Base-by-base conservation (phyloP, 202 grass and related monocot species). In the Miscanthus sacchariflorus region DNA sequence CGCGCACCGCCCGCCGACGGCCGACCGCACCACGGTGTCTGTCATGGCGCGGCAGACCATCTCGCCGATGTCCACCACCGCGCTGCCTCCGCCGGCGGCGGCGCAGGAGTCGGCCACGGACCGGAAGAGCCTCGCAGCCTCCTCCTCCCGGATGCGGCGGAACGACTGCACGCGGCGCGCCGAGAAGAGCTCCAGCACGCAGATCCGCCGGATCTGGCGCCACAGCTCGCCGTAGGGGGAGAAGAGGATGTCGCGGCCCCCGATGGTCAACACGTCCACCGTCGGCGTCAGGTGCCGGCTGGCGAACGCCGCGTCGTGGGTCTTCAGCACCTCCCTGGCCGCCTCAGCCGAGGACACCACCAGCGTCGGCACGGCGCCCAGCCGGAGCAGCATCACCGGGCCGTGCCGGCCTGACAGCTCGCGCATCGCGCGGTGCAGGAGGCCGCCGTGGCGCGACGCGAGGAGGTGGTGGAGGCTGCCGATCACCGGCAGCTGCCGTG, bases 211-310 rank as follows among this genome's bases (percentile, higher is more conserved):
- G 19, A 81, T 68, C 42, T 71, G 85, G 19, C 77, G n/a, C n/a
- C n/a, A n/a, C n/a, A n/a, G n/a, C n/a, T n/a, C n/a, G n/a, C n/a
- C n/a, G n/a, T n/a, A n/a, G n/a, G n/a, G 74, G 90, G 12, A 86
- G 70, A 89, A 89, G 68, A 87, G 59, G 59, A 92, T 46, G 82
- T 86, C 82, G 25, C 13, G 74, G 12, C 86, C 75, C 13, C 39
- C 82, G 71, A 15, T 30, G 70, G 23, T 72, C 40, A 92, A 14
- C 7, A 68, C 70, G 59, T 36, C 23, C 1, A 77, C n/a, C 35
- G 82, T 87, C n/a, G 83, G n/a, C 21, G 77, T 83, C 52, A 33
- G 73, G 68, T 83, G 82, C 2, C 90, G 77, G 39, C 28, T 85
- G 11, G 90, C 77, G 27, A 89, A 91, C 24, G 54, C 69, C 0